phyloP scores from a whole-genome alignment of 805 yeast genomes.

The Yamadazyma nakazawae region DNA sequence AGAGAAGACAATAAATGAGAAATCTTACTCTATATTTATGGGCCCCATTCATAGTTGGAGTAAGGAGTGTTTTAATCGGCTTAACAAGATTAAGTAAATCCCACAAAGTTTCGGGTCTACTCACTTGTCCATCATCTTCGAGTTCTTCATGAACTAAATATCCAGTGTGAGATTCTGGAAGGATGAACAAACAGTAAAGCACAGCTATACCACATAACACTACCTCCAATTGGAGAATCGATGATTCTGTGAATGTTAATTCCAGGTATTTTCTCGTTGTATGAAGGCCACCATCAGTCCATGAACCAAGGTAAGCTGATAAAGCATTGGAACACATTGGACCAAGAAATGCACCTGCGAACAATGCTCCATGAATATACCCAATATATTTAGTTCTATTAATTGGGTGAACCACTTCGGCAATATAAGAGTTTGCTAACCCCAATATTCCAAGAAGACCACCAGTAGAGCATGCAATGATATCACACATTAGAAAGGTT shows the following conservation, averaged over 20 bases:
- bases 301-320: background rate
- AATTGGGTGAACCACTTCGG: slow-evolving; percentile 66
- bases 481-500: slow-evolving; percentile 40
- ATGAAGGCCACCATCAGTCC: background rate
- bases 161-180: slow-evolving; percentile 50
- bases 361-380: slow-evolving; percentile 54
- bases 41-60: background rate
- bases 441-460: slow-evolving; percentile 54
- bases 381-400: slow-evolving; percentile 60
- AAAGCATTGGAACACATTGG: slow-evolving; percentile 52
- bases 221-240: slow-evolving; percentile 29
- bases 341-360: slow-evolving; percentile 59
- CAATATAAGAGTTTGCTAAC: slow-evolving; percentile 61
- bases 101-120: background rate
- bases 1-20: slow-evolving; percentile 25
- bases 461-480: slow-evolving; percentile 56
- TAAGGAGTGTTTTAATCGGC: slow-evolving; percentile 1
- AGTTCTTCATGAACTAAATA: background rate
- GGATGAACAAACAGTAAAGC: slow-evolving; percentile 25
- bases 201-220: slow-evolving; percentile 31
- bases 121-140: background rate
- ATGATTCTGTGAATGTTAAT: slow-evolving; percentile 19
- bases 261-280: background rate
- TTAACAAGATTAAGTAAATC: background rate
- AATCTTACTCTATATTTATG: background rate